A percentile compares a stretch with the other conserved stretches of the same genome.
phyloP scores from a whole-genome alignment of 352 stramenopile genomes.

The Phytophthora constricta region DNA sequence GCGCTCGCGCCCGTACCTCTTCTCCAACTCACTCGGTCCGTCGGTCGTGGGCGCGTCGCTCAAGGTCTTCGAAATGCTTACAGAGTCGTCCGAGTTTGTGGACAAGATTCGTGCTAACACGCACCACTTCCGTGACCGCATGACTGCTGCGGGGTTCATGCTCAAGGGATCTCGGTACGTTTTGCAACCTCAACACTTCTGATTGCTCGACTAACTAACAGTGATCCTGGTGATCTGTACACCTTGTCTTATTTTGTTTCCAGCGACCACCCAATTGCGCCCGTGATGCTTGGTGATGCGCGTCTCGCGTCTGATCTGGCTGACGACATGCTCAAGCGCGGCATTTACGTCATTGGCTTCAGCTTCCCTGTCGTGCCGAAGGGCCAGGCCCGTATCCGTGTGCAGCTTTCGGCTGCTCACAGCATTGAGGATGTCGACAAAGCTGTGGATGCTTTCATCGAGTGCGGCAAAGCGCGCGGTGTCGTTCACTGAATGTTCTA shows the following conservation, averaged over 20 bases:
- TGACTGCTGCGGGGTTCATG: conserved; percentile 91
- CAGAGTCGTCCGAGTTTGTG: conserved; percentile 80
- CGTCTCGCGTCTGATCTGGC: conserved; percentile 89
- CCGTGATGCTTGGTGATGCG: conserved; percentile 93
- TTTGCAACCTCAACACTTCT: neutral
- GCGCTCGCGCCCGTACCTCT: conserved; percentile 92
- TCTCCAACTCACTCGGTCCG: conserved; percentile 93
- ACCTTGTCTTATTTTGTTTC: conserved; percentile 8
- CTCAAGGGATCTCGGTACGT: conserved; percentile 82
- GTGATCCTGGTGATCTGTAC: conserved; percentile 8
- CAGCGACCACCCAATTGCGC: conserved; percentile 90
- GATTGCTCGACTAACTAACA: conserved; percentile 9
- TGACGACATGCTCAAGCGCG: conserved; percentile 92
- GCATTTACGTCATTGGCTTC: conserved; percentile 96
- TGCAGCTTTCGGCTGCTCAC: conserved; percentile 93
- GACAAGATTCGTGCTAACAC: conserved; percentile 91
- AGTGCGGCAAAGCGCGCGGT: conserved; percentile 85
- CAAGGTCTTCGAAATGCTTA: conserved; percentile 95
- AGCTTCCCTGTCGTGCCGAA: conserved; percentile 94
- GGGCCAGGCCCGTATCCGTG: conserved; percentile 91
- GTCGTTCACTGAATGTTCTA: conserved; percentile 56
- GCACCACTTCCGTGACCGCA: conserved; percentile 91
- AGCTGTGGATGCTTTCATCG: conserved; percentile 92
- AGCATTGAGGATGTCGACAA: conserved; percentile 92
- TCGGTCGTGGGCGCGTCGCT: conserved; percentile 94